These are phyloP conservation scores for Acacia confusa DNA, from an alignment of 306 rosid genomes.

Conservation along the genomic window DNA sequence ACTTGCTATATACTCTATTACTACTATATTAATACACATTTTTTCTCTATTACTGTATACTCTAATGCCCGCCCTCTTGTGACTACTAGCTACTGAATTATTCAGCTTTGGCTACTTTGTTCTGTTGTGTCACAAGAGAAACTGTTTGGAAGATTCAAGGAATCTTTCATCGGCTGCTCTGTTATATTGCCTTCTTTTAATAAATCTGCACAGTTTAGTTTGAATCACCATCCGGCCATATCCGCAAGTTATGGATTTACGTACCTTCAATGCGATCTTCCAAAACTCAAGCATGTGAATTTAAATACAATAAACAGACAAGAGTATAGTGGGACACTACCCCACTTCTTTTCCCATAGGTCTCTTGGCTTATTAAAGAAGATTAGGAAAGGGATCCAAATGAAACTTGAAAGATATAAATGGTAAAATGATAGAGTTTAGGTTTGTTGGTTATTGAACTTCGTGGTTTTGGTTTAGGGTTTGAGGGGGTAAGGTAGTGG, in stretches of 20 bases:
- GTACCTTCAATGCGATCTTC: background rate
- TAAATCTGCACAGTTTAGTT: constrained; percentile 10
- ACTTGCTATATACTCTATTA: no score
- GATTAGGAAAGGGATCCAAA: background rate
- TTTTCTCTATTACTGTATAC: constrained; percentile 1
- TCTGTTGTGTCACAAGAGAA: constrained; percentile 21
- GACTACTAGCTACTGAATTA: background rate
- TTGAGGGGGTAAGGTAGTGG: background rate
- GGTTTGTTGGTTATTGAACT: constrained; percentile 14
- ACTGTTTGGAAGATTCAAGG: constrained; percentile 23
- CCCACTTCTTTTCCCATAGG: background rate
- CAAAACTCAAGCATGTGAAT: constrained; percentile 20
- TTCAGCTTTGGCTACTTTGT: constrained; percentile 8
- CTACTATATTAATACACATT: background rate
- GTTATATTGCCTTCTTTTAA: background rate
- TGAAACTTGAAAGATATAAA: constrained; percentile 15
- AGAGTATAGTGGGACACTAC: constrained; percentile 25
- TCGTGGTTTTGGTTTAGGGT: constrained; percentile 16
- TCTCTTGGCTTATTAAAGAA: background rate
- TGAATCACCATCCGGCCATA: constrained; percentile 7
- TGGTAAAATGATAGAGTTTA: no score
- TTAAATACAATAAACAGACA: constrained; percentile 1
- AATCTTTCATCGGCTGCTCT: background rate
- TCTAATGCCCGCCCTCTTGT: constrained; percentile 29
- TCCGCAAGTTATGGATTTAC: background rate